phyloP scores from a whole-genome alignment of 2,329 filamentous ascomycete genomes.

The Ceratocystis cacaofunesta region DNA sequence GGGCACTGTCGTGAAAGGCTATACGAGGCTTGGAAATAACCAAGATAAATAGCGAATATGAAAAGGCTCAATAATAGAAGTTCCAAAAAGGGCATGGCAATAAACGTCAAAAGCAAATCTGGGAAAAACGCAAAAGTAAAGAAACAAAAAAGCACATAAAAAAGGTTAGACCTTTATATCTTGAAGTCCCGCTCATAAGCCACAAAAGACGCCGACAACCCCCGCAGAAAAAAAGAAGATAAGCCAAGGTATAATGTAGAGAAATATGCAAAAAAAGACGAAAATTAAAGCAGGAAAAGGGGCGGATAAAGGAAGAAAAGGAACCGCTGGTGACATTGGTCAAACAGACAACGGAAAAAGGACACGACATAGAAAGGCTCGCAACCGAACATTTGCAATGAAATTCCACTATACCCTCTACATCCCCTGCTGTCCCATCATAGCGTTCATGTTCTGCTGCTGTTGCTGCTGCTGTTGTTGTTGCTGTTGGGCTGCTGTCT shows the following conservation, averaged over 20 bases:
- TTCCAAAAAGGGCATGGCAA: not conserved
- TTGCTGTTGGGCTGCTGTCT: conserved; percentile 24
- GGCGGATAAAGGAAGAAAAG: not conserved
- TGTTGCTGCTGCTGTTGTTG: too few species aligned
- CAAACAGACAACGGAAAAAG: not conserved
- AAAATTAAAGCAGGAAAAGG: conserved; percentile 16
- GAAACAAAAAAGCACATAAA: not conserved
- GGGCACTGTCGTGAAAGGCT: too few species aligned
- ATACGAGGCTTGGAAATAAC: not conserved
- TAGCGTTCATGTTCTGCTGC: conserved; percentile 35
- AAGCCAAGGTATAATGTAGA: conserved; percentile 4
- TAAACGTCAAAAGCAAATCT: not conserved
- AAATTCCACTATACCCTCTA: conserved; percentile 20
- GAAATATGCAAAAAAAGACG: not conserved
- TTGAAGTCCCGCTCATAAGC: not conserved
- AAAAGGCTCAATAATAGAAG: not conserved
- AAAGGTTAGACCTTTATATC: not conserved
- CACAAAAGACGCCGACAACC: conserved; percentile 5
- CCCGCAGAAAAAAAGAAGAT: not conserved
- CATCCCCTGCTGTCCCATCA: conserved; percentile 39
- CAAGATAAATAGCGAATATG: not conserved
- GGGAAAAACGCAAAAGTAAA: conserved; percentile 14
- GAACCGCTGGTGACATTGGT: not conserved
- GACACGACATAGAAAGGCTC: not conserved
- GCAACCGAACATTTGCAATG: not conserved